Evolutionary conservation across 768 basidiomycete genomes (phyloP), one percentile per base, ranked within the genome.

Genomic region (Phylloporus sp.): DNA sequence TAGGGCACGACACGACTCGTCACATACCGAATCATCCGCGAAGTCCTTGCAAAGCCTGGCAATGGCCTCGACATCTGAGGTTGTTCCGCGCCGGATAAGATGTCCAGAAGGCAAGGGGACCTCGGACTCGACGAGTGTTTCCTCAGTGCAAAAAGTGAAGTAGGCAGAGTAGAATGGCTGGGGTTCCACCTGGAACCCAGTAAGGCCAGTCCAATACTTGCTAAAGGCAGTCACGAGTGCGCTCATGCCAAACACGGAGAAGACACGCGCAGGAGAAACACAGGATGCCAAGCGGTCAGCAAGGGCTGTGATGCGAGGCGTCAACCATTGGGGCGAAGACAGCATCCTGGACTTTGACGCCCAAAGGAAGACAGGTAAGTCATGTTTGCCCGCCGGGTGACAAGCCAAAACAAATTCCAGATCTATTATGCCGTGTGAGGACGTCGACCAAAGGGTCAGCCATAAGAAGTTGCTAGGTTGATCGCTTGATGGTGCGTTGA

Each of bases 351-450:
- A 61, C 20, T 64, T 67, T 8, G 72, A 66, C 16, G 73, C 67
- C 75, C 77, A 81, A 34, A 82, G 55, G 61, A 82, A 83, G 49
- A 81, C 66, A 26, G 80, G 82, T 47, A 80, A 72, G 41, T 76
- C 68, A 44, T 80, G 76, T 39, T 73, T 55, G 18, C 68, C 70
- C 51, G 70, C 74, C 41, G 65, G 65, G 44, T 76, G 72, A 57
- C 80, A 82, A 12, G 80, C 70, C 39, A 83, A 47, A 34, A 77
- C 70, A 36, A 80, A 54, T 23, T 78, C 74, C 41, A 80, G 70
- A 1, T 64, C 63, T 22, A 58, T 64, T 12, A 54, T 53, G 31
- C 64, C 63, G 13, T 66, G 59, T n/a, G 68, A 44, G 16, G 68
- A 62, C 5, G 59, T 58, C 24, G 74, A 73, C 75, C 76, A 80